A percentile compares a stretch with the other conserved stretches of the same genome.
Conservation (phyloP, 768 basidiomycete species). For the Phlebiopsis flavidoalba region DNA sequence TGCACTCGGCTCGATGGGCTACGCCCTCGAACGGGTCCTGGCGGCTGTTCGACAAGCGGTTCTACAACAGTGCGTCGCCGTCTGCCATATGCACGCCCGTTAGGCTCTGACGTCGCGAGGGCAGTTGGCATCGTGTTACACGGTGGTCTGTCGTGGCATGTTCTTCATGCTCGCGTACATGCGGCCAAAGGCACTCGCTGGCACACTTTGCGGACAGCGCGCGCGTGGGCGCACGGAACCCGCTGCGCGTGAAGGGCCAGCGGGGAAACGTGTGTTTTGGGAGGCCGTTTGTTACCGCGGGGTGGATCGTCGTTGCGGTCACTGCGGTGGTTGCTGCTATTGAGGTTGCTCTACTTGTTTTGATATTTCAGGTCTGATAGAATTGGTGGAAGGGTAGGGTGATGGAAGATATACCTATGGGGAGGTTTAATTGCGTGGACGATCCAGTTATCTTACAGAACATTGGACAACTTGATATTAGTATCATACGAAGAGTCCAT, state of each 20-base stretch:
- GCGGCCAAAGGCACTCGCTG: slow-evolving; percentile 57
- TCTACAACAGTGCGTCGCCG: slow-evolving; percentile 60
- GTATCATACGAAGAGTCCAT: too few species aligned
- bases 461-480: too few species aligned
- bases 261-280: slow-evolving; percentile 60
- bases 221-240: slow-evolving; percentile 19
- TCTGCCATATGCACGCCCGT: background rate
- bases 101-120: background rate
- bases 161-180: slow-evolving; percentile 55
- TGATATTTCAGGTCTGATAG: slow-evolving; percentile 45
- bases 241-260: slow-evolving; percentile 55
- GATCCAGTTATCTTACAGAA: too few species aligned
- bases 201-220: slow-evolving; percentile 71
- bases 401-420: too few species aligned
- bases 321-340: slow-evolving; percentile 54
- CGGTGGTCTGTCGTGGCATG: slow-evolving; percentile 53
- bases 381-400: background rate
- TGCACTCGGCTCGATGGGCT: slow-evolving; percentile 70
- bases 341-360: slow-evolving; percentile 60
- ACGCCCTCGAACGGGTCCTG: slow-evolving; percentile 66
- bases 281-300: slow-evolving; percentile 74
- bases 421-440: too few species aligned
- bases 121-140: slow-evolving; percentile 58
- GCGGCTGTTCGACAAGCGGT: slow-evolving; percentile 74
- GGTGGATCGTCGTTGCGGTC: slow-evolving; percentile 65